A percentile compares a stretch with the other conserved stretches of the same genome.
These are phyloP conservation scores for Santalum album DNA, from an alignment of 164 flowering plant species.

Conservation along the genomic window DNA sequence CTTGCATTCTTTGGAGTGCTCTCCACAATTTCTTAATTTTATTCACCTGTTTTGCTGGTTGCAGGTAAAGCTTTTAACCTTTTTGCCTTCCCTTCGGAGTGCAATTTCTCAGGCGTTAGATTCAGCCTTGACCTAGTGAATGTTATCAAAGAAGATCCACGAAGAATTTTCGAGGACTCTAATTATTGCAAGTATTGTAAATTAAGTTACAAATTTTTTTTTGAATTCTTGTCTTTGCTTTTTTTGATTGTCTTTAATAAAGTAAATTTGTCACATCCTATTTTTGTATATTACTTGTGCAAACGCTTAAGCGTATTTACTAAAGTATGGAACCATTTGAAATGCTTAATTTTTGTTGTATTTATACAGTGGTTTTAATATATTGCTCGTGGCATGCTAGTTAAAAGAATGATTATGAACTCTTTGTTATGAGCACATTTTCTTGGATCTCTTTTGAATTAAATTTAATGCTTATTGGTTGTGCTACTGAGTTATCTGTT, in stretches of 20 bases:
- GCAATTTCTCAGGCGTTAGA: conserved; percentile 88
- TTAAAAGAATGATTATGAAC: no score
- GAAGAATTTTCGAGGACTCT: conserved; percentile 35
- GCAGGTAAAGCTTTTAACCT: conserved; percentile 64
- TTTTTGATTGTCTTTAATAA: no score
- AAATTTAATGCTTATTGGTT: no score
- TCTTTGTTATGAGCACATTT: no score
- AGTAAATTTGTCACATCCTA: no score
- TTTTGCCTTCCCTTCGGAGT: conserved; percentile 96
- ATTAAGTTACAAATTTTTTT: neutral
- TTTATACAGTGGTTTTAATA: no score
- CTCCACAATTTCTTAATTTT: neutral
- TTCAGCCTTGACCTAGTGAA: conserved; percentile 71
- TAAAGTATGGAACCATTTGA: no score
- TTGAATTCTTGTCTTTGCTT: neutral
- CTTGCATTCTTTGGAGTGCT: neutral
- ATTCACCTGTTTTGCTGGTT: neutral
- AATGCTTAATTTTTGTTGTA: no score
- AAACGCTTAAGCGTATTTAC: neutral
- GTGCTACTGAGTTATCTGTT: no score
- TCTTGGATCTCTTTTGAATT: no score
- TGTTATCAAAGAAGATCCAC: conserved; percentile 44
- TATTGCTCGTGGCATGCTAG: no score
- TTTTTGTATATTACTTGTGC: neutral
- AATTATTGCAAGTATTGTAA: conserved; percentile 36